phyloP scores from a whole-genome alignment of 306 rosid species.

The Gastrolobium bilobum region DNA sequence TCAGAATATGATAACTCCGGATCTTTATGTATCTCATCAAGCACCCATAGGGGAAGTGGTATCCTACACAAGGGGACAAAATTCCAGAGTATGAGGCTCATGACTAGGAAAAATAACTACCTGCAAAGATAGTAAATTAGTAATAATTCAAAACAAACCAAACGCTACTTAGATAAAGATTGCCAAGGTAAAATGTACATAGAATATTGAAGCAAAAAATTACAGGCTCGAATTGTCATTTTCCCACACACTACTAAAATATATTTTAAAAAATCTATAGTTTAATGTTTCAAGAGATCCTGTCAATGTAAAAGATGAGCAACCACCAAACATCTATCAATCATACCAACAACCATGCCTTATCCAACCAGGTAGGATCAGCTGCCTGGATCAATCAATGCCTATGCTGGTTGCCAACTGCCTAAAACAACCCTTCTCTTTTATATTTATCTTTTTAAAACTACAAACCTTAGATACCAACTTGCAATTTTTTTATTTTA shows the following conservation, averaged over 20 bases:
- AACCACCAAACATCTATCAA: slow-evolving; percentile 33
- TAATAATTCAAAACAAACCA: slow-evolving; percentile 48
- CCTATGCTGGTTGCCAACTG: background rate
- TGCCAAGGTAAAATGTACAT: slow-evolving; percentile 31
- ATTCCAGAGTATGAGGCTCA: slow-evolving; percentile 54
- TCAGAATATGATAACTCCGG: slow-evolving; percentile 81
- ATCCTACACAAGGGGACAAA: slow-evolving; percentile 71
- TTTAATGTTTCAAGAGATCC: background rate
- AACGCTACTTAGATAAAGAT: slow-evolving; percentile 41
- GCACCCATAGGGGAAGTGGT: slow-evolving; percentile 92
- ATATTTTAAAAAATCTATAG: background rate
- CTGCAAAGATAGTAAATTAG: slow-evolving; percentile 50
- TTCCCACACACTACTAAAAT: slow-evolving; percentile 8
- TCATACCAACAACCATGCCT: background rate
- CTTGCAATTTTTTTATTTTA: background rate
- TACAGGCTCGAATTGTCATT: background rate
- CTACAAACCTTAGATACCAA: background rate
- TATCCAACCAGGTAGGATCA: background rate
- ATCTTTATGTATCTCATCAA: slow-evolving; percentile 78
- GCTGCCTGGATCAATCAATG: slow-evolving; percentile 22
- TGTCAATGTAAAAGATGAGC: slow-evolving; percentile 32
- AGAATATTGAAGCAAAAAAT: slow-evolving; percentile 12
- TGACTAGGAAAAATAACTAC: slow-evolving; percentile 51
- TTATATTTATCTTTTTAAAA: background rate
- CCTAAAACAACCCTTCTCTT: slow-evolving; percentile 1